Conservation (phyloP, 2,329 filamentous ascomycete species). For the Sclerotinia trifoliorum region DNA sequence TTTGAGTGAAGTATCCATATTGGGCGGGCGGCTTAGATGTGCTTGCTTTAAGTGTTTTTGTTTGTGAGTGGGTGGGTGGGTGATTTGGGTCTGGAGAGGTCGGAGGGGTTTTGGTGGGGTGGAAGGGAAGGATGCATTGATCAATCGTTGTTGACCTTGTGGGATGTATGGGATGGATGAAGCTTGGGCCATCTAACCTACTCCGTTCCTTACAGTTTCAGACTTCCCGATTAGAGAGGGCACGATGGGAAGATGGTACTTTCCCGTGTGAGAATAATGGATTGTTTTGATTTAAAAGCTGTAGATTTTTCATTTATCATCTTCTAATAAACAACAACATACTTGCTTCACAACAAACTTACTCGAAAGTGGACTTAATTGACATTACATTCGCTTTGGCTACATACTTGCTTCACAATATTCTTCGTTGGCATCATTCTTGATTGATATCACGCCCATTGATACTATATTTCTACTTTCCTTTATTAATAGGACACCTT, state of each 20-base stretch:
- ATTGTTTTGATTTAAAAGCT: not conserved
- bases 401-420: not conserved
- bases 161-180: not conserved
- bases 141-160: too few relatives aligned
- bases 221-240: not conserved
- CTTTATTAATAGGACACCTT: not conserved
- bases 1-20: conserved; percentile 46
- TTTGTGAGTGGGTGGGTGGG: conserved; percentile 7
- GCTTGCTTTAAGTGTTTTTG: conserved; percentile 6
- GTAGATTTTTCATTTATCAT: not conserved
- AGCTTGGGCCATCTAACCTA: conserved; percentile 7
- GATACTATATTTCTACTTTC: not conserved
- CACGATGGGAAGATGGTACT: conserved; percentile 1
- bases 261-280: not conserved
- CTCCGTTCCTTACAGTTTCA: not conserved
- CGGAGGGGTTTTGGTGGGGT: conserved; percentile 16
- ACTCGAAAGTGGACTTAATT: not conserved
- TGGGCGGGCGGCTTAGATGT: not conserved
- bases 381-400: not conserved
- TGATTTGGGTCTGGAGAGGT: conserved; percentile 20
- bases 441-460: not conserved
- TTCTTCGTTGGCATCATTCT: not conserved
- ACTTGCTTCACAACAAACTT: not conserved
- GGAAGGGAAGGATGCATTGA: not conserved
- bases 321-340: not conserved